phyloP scores from a whole-genome alignment of 2,329 filamentous ascomycete species.

The Fusarium sp. region DNA sequence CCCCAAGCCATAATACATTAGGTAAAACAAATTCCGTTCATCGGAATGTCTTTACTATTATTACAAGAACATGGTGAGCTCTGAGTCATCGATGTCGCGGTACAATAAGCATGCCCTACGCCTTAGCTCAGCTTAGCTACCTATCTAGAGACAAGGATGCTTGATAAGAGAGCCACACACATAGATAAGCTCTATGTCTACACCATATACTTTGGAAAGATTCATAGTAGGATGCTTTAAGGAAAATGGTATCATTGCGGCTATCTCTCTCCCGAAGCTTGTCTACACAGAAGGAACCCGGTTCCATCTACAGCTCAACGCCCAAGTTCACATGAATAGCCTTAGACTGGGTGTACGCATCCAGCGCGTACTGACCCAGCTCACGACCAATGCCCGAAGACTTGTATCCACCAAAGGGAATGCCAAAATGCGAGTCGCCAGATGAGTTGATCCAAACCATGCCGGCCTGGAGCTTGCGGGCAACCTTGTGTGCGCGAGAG shows the following conservation, averaged over 20 bases:
- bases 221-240: not conserved
- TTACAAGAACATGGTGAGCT: not conserved
- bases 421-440: constrained; percentile 46
- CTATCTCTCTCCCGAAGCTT: not conserved
- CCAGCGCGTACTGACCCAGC: constrained; percentile 47
- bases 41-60: not conserved
- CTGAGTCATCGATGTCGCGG: not conserved
- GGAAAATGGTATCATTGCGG: constrained; percentile 28
- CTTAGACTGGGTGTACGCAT: constrained; percentile 50
- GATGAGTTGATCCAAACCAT: constrained; percentile 58
- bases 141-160: not conserved
- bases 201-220: no score
- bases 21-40: not conserved
- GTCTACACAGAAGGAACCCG: no score
- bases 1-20: not conserved
- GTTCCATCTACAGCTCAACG: constrained; percentile 20
- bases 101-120: not conserved
- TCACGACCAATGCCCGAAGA: constrained; percentile 47
- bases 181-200: not conserved
- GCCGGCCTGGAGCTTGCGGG: constrained; percentile 68
- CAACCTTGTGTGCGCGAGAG: constrained; percentile 54
- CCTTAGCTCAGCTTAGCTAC: not conserved
- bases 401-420: constrained; percentile 51
- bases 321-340: constrained; percentile 48
- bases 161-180: not conserved